Evolutionary conservation across 495 filamentous ascomycete species (phyloP).

Genomic region (Podospora bellae-mahoneyi): DNA sequence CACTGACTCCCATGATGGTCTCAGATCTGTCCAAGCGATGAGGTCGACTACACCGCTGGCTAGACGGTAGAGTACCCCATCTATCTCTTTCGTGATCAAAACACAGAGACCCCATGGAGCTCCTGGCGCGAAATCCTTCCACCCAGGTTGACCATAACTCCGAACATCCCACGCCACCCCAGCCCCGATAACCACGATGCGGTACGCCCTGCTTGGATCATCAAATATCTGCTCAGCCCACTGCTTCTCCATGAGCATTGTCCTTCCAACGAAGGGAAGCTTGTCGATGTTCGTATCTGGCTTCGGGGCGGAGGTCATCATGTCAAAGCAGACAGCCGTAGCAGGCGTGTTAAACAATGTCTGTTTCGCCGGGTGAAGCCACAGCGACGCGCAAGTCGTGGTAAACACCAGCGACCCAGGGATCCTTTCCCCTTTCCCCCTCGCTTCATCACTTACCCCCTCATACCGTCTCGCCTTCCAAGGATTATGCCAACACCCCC

Average conservation of each 20-base stretch:
- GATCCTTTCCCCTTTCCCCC: neutral
- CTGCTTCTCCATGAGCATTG: neutral
- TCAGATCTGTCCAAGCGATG: neutral
- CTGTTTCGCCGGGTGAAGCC: neutral
- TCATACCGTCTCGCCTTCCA: neutral
- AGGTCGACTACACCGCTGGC: neutral
- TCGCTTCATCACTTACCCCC: neutral
- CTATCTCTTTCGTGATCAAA: neutral
- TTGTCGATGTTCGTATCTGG: neutral
- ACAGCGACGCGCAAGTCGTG: neutral
- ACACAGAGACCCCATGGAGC: neutral
- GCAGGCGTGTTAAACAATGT: neutral
- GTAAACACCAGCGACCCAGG: neutral
- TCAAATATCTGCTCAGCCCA: slow-evolving; percentile 1
- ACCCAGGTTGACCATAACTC: neutral
- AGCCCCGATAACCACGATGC: neutral
- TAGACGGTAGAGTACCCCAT: neutral
- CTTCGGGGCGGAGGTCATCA: neutral
- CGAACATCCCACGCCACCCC: neutral
- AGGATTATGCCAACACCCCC: neutral
- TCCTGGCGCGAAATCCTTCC: neutral
- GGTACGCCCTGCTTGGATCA: neutral
- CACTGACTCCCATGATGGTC: neutral
- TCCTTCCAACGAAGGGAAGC: neutral
- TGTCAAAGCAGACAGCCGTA: neutral